Evolutionary conservation across 495 filamentous ascomycete species (phyloP).

Genomic region (Neurospora tetraspora): DNA sequence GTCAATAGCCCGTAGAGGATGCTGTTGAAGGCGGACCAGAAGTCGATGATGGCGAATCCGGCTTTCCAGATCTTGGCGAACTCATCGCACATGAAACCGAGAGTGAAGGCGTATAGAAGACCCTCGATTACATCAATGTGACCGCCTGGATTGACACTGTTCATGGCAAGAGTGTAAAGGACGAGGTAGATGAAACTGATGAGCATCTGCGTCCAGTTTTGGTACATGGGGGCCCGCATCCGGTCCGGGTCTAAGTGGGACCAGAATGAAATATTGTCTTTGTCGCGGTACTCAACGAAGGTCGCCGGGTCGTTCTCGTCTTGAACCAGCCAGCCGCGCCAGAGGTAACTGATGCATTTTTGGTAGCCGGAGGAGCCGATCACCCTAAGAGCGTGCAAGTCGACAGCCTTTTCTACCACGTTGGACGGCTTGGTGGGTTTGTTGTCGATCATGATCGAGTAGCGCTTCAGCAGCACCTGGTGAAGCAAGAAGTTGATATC

Average conservation of each 20-base stretch:
- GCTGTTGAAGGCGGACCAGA: slow-evolving; percentile 92
- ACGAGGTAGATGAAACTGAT: slow-evolving; percentile 74
- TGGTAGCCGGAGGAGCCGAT: slow-evolving; percentile 93
- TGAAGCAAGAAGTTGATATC: slow-evolving; percentile 68
- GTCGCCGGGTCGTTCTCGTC: slow-evolving; percentile 77
- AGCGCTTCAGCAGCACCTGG: slow-evolving; percentile 79
- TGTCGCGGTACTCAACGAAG: slow-evolving; percentile 75
- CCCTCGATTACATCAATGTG: slow-evolving; percentile 80
- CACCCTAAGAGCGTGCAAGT: slow-evolving; percentile 77
- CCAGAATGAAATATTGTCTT: slow-evolving; percentile 63
- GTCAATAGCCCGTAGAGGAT: slow-evolving; percentile 69
- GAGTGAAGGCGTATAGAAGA: slow-evolving; percentile 80
- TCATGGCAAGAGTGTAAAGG: slow-evolving; percentile 85
- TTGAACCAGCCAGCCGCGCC: slow-evolving; percentile 93
- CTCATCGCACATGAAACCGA: slow-evolving; percentile 90
- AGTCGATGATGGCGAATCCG: slow-evolving; percentile 75
- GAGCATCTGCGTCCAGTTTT: slow-evolving; percentile 79
- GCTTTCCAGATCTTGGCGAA: slow-evolving; percentile 83
- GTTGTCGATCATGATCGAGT: slow-evolving; percentile 66
- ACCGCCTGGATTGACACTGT: slow-evolving; percentile 66
- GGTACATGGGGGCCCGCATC: slow-evolving; percentile 84
- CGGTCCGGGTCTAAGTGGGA: slow-evolving; percentile 84
- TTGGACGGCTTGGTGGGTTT: slow-evolving; percentile 67
- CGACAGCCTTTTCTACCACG: slow-evolving; percentile 83
- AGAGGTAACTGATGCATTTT: slow-evolving; percentile 81